Evolutionary conservation across 768 basidiomycete species (phyloP).

Genomic region (Coprinopsis strossmayeri): DNA sequence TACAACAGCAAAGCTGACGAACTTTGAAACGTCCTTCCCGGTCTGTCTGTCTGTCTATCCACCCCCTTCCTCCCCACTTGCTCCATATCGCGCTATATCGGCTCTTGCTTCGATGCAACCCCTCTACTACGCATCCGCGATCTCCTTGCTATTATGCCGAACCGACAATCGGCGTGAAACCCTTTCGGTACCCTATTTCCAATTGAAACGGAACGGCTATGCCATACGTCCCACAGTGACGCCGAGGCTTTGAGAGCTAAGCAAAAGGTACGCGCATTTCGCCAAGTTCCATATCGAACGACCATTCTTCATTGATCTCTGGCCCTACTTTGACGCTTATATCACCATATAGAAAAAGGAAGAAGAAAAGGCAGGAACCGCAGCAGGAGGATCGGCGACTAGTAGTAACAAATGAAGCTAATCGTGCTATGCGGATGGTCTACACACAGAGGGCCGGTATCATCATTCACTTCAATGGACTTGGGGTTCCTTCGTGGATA

Average conservation of each 20-base stretch:
- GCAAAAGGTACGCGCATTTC: slow-evolving; percentile 53
- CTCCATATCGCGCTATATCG: not conserved
- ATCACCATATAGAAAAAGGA: slow-evolving; percentile 42
- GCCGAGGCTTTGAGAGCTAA: slow-evolving; percentile 71
- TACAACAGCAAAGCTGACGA: slow-evolving; percentile 2
- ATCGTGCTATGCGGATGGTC: not conserved
- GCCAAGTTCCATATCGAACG: not conserved
- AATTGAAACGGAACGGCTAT: slow-evolving; percentile 9
- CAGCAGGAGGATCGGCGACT: slow-evolving; percentile 12
- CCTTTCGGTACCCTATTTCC: not conserved
- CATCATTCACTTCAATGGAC: not conserved
- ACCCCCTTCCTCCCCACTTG: not conserved
- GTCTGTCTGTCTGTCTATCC: not conserved
- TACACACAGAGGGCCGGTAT: not conserved
- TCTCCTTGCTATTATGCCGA: not conserved
- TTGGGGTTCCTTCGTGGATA: not conserved
- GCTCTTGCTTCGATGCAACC: not conserved
- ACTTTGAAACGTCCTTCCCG: not conserved
- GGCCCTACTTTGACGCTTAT: slow-evolving; percentile 1
- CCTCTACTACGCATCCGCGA: not conserved
- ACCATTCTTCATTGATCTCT: not conserved
- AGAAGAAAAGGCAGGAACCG: slow-evolving; percentile 35
- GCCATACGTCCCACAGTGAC: slow-evolving; percentile 51
- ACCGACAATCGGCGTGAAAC: not conserved
- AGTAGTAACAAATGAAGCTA: slow-evolving; percentile 28